Percentiles rank a stretch among this genome's conserved stretches.
Evolutionary conservation across 2,329 filamentous ascomycete species (phyloP).

Genomic region (Rugonectria rugulosa): DNA sequence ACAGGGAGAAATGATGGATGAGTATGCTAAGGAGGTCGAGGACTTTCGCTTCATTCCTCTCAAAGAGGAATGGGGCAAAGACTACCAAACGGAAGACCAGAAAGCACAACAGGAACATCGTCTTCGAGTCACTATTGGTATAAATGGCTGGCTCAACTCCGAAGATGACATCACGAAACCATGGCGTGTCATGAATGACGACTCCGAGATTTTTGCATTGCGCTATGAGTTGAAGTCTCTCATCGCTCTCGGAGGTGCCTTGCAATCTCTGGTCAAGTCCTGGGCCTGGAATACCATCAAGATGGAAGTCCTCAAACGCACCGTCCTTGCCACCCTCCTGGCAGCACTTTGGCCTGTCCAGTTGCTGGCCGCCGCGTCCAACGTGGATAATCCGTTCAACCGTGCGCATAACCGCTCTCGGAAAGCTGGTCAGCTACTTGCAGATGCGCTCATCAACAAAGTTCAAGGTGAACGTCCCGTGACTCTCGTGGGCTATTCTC

Average conservation of each 20-base stretch:
- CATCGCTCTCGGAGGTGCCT: conserved; percentile 76
- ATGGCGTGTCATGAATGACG: conserved; percentile 76
- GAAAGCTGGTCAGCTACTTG: conserved; percentile 81
- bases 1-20: conserved; percentile 82
- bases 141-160: conserved; percentile 84
- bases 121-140: conserved; percentile 82
- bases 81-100: conserved; percentile 25
- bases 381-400: conserved; percentile 83
- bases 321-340: conserved; percentile 72
- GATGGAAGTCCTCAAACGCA: conserved; percentile 76
- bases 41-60: conserved; percentile 83
- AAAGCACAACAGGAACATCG: conserved; percentile 51
- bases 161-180: conserved; percentile 80
- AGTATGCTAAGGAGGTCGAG: conserved; percentile 86
- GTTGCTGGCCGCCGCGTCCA: conserved; percentile 69
- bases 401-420: conserved; percentile 79
- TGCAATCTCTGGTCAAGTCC: conserved; percentile 75
- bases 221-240: conserved; percentile 84
- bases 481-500: conserved; percentile 80
- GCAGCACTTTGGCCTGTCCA: conserved; percentile 75
- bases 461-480: conserved; percentile 84
- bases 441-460: conserved; percentile 82
- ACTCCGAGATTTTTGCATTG: conserved; percentile 83
- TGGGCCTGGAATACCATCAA: conserved; percentile 80
- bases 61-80: conserved; percentile 52